These are phyloP conservation scores for Podospora bellae-mahoneyi DNA, from an alignment of 495 filamentous ascomycete species.

Conservation along the genomic window DNA sequence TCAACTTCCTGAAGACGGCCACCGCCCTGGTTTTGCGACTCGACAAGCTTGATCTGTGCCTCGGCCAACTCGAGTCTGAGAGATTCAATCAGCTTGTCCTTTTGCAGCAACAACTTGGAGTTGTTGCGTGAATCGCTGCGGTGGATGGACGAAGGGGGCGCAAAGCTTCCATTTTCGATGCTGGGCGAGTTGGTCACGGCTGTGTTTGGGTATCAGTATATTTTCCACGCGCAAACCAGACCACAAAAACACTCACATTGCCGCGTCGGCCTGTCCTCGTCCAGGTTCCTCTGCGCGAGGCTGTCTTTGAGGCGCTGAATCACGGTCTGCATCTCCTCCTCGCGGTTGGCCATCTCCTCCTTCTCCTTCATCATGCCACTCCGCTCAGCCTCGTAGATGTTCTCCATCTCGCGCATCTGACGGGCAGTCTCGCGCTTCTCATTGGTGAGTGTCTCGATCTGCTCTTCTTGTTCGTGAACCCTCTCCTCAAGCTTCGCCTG, in stretches of 20 bases:
- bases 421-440: slow-evolving; percentile 75
- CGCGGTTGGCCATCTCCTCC: slow-evolving; percentile 74
- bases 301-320: slow-evolving; percentile 89
- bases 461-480: slow-evolving; percentile 75
- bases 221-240: neutral
- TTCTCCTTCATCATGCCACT: slow-evolving; percentile 85
- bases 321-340: slow-evolving; percentile 83
- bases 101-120: slow-evolving; percentile 83
- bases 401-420: slow-evolving; percentile 82
- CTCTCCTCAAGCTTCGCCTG: slow-evolving; percentile 82
- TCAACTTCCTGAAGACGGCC: slow-evolving; percentile 82
- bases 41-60: slow-evolving; percentile 90
- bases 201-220: slow-evolving; percentile 22
- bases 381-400: slow-evolving; percentile 84
- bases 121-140: slow-evolving; percentile 80
- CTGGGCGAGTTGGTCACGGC: slow-evolving; percentile 54
- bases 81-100: slow-evolving; percentile 92
- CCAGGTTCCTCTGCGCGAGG: slow-evolving; percentile 67
- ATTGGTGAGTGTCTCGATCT: slow-evolving; percentile 71
- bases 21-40: slow-evolving; percentile 88
- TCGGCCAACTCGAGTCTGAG: slow-evolving; percentile 89
- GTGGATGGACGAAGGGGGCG: slow-evolving; percentile 77
- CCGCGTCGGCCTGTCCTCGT: slow-evolving; percentile 62
- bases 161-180: slow-evolving; percentile 70
- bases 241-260: slow-evolving; percentile 56